Evolutionary conservation across 306 rosid species (phyloP).

Genomic region (Pueraria montana): DNA sequence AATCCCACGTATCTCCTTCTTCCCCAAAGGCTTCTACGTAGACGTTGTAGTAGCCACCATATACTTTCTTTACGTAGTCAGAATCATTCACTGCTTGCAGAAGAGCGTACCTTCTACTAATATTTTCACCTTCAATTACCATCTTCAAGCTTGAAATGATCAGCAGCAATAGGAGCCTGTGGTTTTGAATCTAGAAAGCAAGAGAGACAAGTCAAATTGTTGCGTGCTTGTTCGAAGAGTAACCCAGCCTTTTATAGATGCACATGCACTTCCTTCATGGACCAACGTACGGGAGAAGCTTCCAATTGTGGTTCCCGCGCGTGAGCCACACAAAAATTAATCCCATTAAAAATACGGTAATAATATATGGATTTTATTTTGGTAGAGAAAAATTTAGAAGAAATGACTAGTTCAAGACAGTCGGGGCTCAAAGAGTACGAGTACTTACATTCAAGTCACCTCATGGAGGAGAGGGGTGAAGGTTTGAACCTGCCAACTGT

Average conservation of each 20-base stretch:
- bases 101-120: constrained; percentile 56
- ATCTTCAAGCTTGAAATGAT: constrained; percentile 21
- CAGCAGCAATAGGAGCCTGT: background rate
- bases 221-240: background rate
- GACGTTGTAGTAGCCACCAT: constrained; percentile 73
- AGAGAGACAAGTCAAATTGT: background rate
- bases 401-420: too few species aligned
- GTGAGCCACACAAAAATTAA: too few species aligned
- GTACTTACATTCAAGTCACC: too few species aligned
- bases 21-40: constrained; percentile 66
- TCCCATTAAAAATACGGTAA: background rate
- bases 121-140: background rate
- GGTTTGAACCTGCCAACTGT: too few species aligned
- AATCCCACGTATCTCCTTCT: constrained; percentile 76
- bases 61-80: constrained; percentile 63
- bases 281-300: background rate
- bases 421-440: too few species aligned
- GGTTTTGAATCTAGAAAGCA: background rate
- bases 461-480: too few species aligned
- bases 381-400: too few species aligned
- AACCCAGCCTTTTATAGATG: background rate
- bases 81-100: constrained; percentile 71
- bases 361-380: too few species aligned
- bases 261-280: background rate
- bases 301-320: background rate